phyloP scores from a whole-genome alignment of 2,329 filamentous ascomycete genomes.

The Bisporella sp. region DNA sequence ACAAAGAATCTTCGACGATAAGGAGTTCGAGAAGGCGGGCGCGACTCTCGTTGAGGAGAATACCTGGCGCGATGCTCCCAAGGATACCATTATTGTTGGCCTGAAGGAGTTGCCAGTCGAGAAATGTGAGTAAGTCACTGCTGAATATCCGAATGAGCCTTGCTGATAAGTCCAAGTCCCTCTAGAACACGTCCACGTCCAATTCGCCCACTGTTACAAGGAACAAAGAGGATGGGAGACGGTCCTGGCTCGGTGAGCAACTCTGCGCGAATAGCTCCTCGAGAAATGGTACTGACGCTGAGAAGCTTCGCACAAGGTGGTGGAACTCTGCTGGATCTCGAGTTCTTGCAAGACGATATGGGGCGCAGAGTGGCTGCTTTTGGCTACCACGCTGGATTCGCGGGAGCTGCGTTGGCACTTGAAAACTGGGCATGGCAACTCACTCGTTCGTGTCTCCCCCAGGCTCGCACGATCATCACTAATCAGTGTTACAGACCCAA shows the following conservation, averaged over 20 bases:
- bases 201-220: conserved; percentile 73
- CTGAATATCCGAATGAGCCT: conserved; percentile 5
- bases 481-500: conserved; percentile 62
- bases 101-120: conserved; percentile 74
- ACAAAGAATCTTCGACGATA: conserved; percentile 57
- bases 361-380: conserved; percentile 61
- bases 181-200: conserved; percentile 64
- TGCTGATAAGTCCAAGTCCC: conserved; percentile 37
- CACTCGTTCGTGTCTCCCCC: too few species aligned
- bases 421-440: conserved; percentile 80
- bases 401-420: conserved; percentile 63
- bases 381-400: conserved; percentile 67
- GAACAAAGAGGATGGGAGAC: conserved; percentile 71
- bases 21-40: conserved; percentile 55
- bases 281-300: too few species aligned
- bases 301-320: conserved; percentile 70
- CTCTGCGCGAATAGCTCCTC: too few species aligned
- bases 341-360: conserved; percentile 71
- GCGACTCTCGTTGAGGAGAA: conserved; percentile 59
- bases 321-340: conserved; percentile 75
- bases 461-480: too few species aligned
- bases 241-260: too few species aligned
- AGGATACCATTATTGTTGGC: conserved; percentile 64
- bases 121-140: conserved; percentile 51
- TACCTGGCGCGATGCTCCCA: conserved; percentile 60